Evolutionary conservation across 495 filamentous ascomycete genomes (phyloP), one percentile per base, ranked within the genome.

Genomic region (Tuber borchii): DNA sequence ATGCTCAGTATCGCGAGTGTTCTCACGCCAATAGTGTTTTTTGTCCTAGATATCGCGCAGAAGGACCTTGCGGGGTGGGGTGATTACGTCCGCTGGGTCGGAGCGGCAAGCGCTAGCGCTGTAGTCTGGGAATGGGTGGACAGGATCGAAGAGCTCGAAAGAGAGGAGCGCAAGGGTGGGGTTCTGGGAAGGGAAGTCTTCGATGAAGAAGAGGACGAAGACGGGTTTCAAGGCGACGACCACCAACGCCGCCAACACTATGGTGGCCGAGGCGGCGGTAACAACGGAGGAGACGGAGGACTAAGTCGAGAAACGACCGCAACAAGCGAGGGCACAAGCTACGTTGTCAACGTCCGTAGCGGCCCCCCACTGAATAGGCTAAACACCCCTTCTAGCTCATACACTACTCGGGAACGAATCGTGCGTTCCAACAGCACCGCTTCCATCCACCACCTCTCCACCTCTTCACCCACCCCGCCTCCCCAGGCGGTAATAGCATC

Each of bases 41-140:
- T 99, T 83, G 91, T 97, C 68, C 84, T 97, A 80, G 95, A 99
- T 83, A 95, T 99, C 68, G 90, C 92, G 19, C 90, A 94, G 79
- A 91, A 93, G 16, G 89, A 92, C 70, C 90, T 97, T 70, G 93
- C 93, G 42, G 94, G 93, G 22, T 99, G 95, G 95, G 96, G 95
- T 80, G 95, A 96, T 77, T 99, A 97, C 81, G 93, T 98, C 72
- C 87, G 95, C 80, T 99, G 96, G 95, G 96, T 98, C 68, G 96
- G 95, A 44, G 95, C 96, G 1, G 94, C 94, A 0, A 93, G 94
- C 2, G 96, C 95, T 12, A 97, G 94, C 85, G 95, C 97, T 31
- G 92, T 98, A 22, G 95, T 99, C 1, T 99, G 95, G 95, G 95
- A 99, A 84, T 99, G 95, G 95, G 95, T 99, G 26, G 95, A 99